phyloP scores from a whole-genome alignment of 2,329 filamentous ascomycete species.

The Claviceps fusiformis region DNA sequence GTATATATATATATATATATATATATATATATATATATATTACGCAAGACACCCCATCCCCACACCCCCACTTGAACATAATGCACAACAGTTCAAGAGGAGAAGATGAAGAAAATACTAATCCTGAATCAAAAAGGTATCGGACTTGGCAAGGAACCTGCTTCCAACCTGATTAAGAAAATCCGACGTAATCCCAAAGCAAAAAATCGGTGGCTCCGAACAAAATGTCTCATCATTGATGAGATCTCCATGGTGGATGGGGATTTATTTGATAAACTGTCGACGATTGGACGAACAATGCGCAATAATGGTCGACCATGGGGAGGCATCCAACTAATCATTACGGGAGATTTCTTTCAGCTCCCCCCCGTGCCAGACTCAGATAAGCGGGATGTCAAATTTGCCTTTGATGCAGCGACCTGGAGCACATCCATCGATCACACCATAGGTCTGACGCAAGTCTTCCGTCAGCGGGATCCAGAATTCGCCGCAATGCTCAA shows the following conservation, averaged over 20 bases:
- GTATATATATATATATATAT: too few species aligned
- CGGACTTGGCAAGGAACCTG: slow-evolving; percentile 82
- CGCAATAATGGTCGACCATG: slow-evolving; percentile 87
- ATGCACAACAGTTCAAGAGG: neutral
- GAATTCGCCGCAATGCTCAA: slow-evolving; percentile 91
- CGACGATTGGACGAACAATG: slow-evolving; percentile 70
- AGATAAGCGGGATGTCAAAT: slow-evolving; percentile 58
- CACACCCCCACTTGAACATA: too few species aligned
- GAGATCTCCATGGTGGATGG: slow-evolving; percentile 98
- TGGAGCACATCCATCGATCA: slow-evolving; percentile 91
- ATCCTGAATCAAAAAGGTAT: slow-evolving; percentile 34
- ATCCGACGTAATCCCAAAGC: slow-evolving; percentile 80
- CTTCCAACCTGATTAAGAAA: slow-evolving; percentile 71
- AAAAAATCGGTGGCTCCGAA: slow-evolving; percentile 75
- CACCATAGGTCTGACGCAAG: slow-evolving; percentile 86
- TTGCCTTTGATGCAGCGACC: slow-evolving; percentile 82
- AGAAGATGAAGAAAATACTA: neutral
- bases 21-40: too few species aligned
- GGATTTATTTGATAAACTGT: slow-evolving; percentile 91
- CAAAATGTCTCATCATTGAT: slow-evolving; percentile 79
- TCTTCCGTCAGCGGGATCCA: slow-evolving; percentile 88
- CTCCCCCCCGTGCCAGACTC: slow-evolving; percentile 81
- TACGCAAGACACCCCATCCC: too few species aligned
- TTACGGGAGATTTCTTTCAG: slow-evolving; percentile 97
- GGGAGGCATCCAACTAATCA: slow-evolving; percentile 88